These are phyloP conservation scores for Rhamnella rubrinervis DNA, from an alignment of 331 rosid genomes.

Conservation along the genomic window DNA sequence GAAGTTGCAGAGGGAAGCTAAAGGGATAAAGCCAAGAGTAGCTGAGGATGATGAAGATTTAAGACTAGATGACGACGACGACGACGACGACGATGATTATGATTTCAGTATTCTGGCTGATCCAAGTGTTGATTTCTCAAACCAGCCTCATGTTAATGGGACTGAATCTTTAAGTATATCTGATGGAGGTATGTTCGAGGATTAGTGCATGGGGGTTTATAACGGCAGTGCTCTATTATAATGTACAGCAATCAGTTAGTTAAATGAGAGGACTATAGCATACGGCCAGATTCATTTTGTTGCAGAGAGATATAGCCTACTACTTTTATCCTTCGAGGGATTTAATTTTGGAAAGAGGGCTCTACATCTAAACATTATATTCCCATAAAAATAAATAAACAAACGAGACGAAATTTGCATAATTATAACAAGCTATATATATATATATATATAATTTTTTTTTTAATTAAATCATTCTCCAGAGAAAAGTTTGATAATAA, in stretches of 20 bases:
- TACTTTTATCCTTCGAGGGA: not conserved
- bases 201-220: slow-evolving; percentile 22
- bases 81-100: slow-evolving; percentile 54
- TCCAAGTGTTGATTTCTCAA: slow-evolving; percentile 27
- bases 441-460: too few relatives aligned
- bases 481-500: too few relatives aligned
- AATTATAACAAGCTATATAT: too few relatives aligned
- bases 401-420: too few relatives aligned
- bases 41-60: slow-evolving; percentile 21
- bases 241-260: slow-evolving; percentile 16
- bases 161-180: slow-evolving; percentile 68
- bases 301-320: not conserved
- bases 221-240: not conserved
- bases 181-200: slow-evolving; percentile 74
- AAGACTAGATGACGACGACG: slow-evolving; percentile 28
- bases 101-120: slow-evolving; percentile 62
- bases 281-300: slow-evolving; percentile 24
- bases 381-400: too few relatives aligned
- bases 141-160: slow-evolving; percentile 81
- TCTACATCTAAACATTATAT: too few relatives aligned
- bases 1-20: slow-evolving; percentile 50
- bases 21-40: slow-evolving; percentile 30
- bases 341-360: too few relatives aligned
- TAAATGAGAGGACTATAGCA: slow-evolving; percentile 2
- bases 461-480: too few relatives aligned